phyloP scores from a whole-genome alignment of 1,284 basidiomycete species.

The Dichomitus squalens region DNA sequence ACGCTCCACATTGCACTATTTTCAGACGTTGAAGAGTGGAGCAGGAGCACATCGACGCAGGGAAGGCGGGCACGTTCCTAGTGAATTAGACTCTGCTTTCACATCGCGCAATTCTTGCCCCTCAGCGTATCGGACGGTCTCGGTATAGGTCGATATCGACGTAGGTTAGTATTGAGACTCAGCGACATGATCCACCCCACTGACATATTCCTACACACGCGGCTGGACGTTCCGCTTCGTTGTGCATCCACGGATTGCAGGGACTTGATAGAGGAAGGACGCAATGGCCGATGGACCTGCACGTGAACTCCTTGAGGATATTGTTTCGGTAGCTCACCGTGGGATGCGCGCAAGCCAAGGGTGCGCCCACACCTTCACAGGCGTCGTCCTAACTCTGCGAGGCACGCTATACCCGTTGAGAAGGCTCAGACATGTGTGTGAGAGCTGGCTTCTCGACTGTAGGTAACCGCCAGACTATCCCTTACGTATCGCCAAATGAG shows the following conservation, averaged over 20 bases:
- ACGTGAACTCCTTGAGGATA: slow-evolving; percentile 1
- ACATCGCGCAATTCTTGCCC: no score
- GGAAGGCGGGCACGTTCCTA: no score
- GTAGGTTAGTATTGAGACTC: slow-evolving; percentile 8
- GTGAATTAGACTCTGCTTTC: no score
- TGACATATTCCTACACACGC: no score
- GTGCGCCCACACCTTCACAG: neutral
- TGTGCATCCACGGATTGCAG: neutral
- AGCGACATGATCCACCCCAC: slow-evolving; percentile 9
- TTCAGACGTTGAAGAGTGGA: no score
- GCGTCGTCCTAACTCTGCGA: neutral
- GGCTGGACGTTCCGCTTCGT: no score
- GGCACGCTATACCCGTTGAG: slow-evolving; percentile 6
- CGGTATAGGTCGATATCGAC: neutral
- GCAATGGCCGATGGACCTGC: slow-evolving; percentile 1
- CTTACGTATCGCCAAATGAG: neutral
- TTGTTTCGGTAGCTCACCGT: slow-evolving; percentile 4
- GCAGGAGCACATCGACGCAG: no score
- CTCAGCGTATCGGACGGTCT: no score
- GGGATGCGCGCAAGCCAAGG: neutral
- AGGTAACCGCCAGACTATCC: slow-evolving; percentile 6
- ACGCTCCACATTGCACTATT: no score
- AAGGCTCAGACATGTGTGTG: neutral
- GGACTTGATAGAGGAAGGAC: neutral
- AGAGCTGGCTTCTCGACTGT: neutral